Evolutionary conservation across 148 eudicot genomes (phyloP).

Genomic region (Beta vulgaris): DNA sequence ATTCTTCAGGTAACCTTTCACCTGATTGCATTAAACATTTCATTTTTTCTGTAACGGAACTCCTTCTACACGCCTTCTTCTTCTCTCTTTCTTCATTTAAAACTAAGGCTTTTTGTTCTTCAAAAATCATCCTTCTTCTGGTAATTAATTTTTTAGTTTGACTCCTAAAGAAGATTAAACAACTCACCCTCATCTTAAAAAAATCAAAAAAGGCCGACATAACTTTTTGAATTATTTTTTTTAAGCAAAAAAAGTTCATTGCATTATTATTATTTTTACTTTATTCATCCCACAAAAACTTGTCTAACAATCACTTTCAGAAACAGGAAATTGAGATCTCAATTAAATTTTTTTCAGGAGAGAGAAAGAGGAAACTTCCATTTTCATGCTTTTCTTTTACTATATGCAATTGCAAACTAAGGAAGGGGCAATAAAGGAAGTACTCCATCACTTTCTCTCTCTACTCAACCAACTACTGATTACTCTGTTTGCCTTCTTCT

Average conservation of each 20-base stretch:
- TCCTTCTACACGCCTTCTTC: background rate
- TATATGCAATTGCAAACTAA: conserved; percentile 34
- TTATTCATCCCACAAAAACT: background rate
- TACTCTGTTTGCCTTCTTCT: conserved; percentile 48
- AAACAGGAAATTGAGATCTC: conserved; percentile 16
- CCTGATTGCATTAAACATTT: conserved; percentile 20
- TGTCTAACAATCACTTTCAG: conserved; percentile 23
- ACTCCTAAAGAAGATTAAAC: conserved; percentile 19
- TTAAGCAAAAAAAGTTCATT: background rate
- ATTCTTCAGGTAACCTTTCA: conserved; percentile 25
- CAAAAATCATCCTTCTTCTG: background rate
- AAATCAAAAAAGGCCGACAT: conserved; percentile 17
- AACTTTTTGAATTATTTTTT: conserved; percentile 3
- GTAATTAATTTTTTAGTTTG: conserved; percentile 9
- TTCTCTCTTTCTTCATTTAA: conserved; percentile 1
- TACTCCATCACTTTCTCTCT: conserved; percentile 28
- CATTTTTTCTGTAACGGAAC: conserved; percentile 14
- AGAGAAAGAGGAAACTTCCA: conserved; percentile 32
- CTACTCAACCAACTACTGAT: conserved; percentile 60
- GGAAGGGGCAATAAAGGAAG: conserved; percentile 17
- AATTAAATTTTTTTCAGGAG: background rate
- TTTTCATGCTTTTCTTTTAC: conserved; percentile 47
- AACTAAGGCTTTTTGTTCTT: background rate
- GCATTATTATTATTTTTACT: background rate
- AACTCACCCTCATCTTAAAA: conserved; percentile 5